phyloP scores from a whole-genome alignment of 129 eudicot genomes.

The Ambrosia artemisiifolia region DNA sequence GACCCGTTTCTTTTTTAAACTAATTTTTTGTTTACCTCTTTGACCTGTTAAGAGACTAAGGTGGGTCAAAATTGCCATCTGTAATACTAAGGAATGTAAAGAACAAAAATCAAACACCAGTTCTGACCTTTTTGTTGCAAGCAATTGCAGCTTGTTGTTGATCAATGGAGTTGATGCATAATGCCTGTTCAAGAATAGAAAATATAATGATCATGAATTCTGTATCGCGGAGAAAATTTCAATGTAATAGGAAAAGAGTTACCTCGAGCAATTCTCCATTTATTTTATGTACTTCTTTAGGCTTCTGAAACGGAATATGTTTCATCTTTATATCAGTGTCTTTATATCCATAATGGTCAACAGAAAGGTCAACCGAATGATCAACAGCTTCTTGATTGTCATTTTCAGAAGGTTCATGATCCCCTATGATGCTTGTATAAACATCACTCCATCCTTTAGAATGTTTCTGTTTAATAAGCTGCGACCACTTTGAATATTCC shows the following conservation, averaged over 20 bases:
- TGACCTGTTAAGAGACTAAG: neutral
- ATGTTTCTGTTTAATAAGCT: constrained; percentile 48
- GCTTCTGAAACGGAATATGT: constrained; percentile 54
- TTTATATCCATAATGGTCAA: constrained; percentile 37
- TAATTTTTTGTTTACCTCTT: neutral
- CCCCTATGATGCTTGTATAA: constrained; percentile 40
- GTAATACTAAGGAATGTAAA: neutral
- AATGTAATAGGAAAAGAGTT: constrained; percentile 16
- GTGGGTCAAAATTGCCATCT: neutral
- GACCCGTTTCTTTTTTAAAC: neutral
- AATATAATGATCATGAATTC: constrained; percentile 15
- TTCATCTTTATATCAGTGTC: constrained; percentile 28
- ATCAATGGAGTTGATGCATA: constrained; percentile 81
- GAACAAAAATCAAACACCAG: neutral
- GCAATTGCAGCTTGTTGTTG: constrained; percentile 92
- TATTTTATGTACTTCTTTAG: constrained; percentile 72
- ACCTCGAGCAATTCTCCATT: constrained; percentile 96
- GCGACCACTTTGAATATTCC: constrained; percentile 45
- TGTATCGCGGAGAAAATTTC: constrained; percentile 8
- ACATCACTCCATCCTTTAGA: constrained; percentile 63
- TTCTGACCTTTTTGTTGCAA: constrained; percentile 77
- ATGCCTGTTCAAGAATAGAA: constrained; percentile 55
- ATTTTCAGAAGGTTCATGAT: constrained; percentile 49
- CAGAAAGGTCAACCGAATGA: constrained; percentile 43
- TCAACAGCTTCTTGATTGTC: constrained; percentile 52